Evolutionary conservation across 192 early-diverging fungal genomes (phyloP).

Genomic region (Rhizophlyctis rosea): DNA sequence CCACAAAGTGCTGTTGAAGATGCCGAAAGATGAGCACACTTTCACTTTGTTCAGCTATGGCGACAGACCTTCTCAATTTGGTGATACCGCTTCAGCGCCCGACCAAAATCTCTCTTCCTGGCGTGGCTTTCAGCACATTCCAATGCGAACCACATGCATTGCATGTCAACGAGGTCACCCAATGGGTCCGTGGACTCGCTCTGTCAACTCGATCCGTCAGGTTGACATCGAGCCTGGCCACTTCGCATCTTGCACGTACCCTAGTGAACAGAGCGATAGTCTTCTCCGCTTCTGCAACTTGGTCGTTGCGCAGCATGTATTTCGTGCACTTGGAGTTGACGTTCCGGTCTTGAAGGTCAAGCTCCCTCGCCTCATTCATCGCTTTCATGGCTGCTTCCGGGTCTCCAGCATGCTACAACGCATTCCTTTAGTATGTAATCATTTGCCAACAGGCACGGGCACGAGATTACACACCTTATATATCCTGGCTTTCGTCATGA

Average conservation of each 20-base stretch:
- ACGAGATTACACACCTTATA: slow-evolving; percentile 77
- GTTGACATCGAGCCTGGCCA: too few relatives aligned
- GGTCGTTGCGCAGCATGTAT: slow-evolving; percentile 84
- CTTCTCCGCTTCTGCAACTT: slow-evolving; percentile 81
- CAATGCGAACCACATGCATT: slow-evolving; percentile 85
- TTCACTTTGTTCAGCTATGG: too few relatives aligned
- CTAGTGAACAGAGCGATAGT: slow-evolving; percentile 80
- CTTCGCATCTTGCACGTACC: slow-evolving; percentile 51
- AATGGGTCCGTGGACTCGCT: slow-evolving; percentile 57
- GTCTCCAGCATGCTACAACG: slow-evolving; percentile 79
- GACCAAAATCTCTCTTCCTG: slow-evolving; percentile 66
- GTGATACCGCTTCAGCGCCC: slow-evolving; percentile 86
- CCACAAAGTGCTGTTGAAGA: slow-evolving; percentile 61
- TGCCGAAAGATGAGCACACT: neutral
- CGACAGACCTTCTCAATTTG: slow-evolving; percentile 63
- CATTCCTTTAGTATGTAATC: too few relatives aligned
- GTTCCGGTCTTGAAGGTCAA: slow-evolving; percentile 92
- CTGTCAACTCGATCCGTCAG: slow-evolving; percentile 13
- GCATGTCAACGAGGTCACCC: slow-evolving; percentile 84
- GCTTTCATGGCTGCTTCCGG: slow-evolving; percentile 62
- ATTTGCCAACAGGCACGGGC: too few relatives aligned
- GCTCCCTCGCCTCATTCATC: slow-evolving; percentile 82
- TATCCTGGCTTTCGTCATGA: slow-evolving; percentile 91
- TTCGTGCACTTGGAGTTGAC: slow-evolving; percentile 92
- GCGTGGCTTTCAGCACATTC: slow-evolving; percentile 74